These are phyloP conservation scores for Meira nashicola DNA, from an alignment of 1,284 basidiomycete genomes.

Conservation along the genomic window DNA sequence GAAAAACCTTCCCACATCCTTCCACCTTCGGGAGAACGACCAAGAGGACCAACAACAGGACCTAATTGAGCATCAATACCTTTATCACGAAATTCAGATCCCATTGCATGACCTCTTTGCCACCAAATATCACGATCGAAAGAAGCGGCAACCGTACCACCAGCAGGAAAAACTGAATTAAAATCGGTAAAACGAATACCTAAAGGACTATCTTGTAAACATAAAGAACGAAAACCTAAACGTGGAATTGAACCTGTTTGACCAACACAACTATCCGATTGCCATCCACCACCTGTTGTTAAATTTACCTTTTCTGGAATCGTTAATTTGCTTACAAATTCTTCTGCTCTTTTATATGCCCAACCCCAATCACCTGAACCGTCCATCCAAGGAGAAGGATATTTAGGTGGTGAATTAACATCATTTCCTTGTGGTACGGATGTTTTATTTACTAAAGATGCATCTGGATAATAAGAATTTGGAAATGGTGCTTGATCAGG, in stretches of 20 bases:
- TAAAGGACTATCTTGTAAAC: conserved; percentile 60
- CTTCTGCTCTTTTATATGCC: conserved; percentile 61
- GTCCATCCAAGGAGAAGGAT: conserved; percentile 14
- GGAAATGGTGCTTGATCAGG: conserved; percentile 1
- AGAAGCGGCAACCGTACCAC: conserved; percentile 68
- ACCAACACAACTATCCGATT: conserved; percentile 37
- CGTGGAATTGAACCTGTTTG: conserved; percentile 56
- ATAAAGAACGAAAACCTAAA: conserved; percentile 66
- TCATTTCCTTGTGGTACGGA: background rate
- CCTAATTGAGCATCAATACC: conserved; percentile 71
- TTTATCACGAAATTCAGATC: conserved; percentile 70
- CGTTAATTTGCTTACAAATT: conserved; percentile 53
- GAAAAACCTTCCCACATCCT: conserved; percentile 70
- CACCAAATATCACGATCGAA: conserved; percentile 69
- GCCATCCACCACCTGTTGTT: conserved; percentile 55
- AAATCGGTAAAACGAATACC: conserved; percentile 59
- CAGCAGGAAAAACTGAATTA: conserved; percentile 63
- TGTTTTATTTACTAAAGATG: background rate
- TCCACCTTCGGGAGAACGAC: conserved; percentile 63
- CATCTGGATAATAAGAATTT: conserved; percentile 2
- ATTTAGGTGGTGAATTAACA: conserved; percentile 6
- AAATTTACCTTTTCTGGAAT: conserved; percentile 57
- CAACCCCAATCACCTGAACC: conserved; percentile 63
- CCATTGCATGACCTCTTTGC: conserved; percentile 69
- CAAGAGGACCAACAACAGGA: conserved; percentile 24